phyloP scores from a whole-genome alignment of 2,329 filamentous ascomycete genomes.

The Ophiostoma australiae region DNA sequence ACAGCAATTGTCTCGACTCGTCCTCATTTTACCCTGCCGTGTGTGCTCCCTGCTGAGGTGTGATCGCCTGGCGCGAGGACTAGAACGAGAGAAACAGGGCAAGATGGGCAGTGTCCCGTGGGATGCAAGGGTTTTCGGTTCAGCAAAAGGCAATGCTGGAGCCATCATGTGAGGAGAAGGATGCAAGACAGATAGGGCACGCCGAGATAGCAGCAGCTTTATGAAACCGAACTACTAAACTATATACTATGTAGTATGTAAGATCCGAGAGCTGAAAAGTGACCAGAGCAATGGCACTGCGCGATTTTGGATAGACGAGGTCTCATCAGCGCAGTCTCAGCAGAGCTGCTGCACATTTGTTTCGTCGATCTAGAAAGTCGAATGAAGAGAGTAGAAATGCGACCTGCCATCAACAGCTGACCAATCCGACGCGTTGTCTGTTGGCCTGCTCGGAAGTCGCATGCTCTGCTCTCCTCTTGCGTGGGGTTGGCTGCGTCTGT shows the following conservation, averaged over 20 bases:
- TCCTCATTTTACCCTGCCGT: neutral
- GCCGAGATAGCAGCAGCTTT: neutral
- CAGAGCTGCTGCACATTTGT: neutral
- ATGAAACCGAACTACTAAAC: too few relatives aligned
- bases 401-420: neutral
- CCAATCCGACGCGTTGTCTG: neutral
- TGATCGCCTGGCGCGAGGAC: neutral
- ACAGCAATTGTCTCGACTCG: neutral
- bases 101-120: neutral
- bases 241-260: too few relatives aligned
- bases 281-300: constrained; percentile 3
- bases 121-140: neutral
- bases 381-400: neutral
- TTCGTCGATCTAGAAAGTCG: neutral
- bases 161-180: neutral
- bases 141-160: too few relatives aligned
- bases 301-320: neutral
- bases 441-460: neutral
- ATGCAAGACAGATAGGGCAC: neutral
- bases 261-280: neutral
- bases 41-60: neutral
- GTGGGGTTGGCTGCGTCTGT: neutral
- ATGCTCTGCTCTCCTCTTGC: neutral
- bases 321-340: neutral
- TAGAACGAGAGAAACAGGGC: neutral